These are phyloP conservation scores for Spiromastix sp. DNA, from an alignment of 2,329 filamentous ascomycete species.

Conservation along the genomic window DNA sequence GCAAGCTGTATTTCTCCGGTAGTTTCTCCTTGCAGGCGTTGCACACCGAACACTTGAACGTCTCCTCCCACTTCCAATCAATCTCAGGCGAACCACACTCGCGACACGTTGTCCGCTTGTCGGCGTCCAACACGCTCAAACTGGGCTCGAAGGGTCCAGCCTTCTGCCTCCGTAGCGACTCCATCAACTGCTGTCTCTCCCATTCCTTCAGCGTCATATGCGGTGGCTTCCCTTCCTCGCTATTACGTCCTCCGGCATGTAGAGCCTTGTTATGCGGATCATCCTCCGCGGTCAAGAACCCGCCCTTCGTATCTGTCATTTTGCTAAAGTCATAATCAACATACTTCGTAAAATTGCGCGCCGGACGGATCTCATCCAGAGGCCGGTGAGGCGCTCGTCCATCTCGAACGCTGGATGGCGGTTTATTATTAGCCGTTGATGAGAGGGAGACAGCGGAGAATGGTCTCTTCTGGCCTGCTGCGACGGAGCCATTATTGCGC, in stretches of 20 bases:
- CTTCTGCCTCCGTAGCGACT: slow-evolving; percentile 61
- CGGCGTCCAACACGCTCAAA: slow-evolving; percentile 60
- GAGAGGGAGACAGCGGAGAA: slow-evolving; percentile 50
- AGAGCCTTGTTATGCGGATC: slow-evolving; percentile 81
- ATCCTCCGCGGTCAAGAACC: slow-evolving; percentile 82
- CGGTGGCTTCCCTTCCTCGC: slow-evolving; percentile 57
- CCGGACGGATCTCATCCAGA: slow-evolving; percentile 54
- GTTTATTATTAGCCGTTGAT: slow-evolving; percentile 34
- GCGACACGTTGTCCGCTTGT: slow-evolving; percentile 61
- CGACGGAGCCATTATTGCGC: slow-evolving; percentile 38
- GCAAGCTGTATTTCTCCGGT: slow-evolving; percentile 85
- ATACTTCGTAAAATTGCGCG: slow-evolving; percentile 82
- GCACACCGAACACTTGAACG: slow-evolving; percentile 68
- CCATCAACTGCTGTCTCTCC: slow-evolving; percentile 71
- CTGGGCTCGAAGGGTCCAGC: slow-evolving; percentile 81
- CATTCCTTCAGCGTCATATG: slow-evolving; percentile 87
- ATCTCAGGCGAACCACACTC: slow-evolving; percentile 82
- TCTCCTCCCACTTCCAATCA: slow-evolving; percentile 89
- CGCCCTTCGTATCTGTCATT: slow-evolving; percentile 97
- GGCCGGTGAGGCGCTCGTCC: slow-evolving; percentile 41
- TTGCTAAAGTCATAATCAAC: slow-evolving; percentile 97
- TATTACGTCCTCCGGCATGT: slow-evolving; percentile 42
- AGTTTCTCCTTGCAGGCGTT: slow-evolving; percentile 74
- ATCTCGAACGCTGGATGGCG: slow-evolving; percentile 57
- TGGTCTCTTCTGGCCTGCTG: slow-evolving; percentile 61